Conservation (phyloP, 2,329 filamentous ascomycete genomes). For the Huntiella savannae region DNA sequence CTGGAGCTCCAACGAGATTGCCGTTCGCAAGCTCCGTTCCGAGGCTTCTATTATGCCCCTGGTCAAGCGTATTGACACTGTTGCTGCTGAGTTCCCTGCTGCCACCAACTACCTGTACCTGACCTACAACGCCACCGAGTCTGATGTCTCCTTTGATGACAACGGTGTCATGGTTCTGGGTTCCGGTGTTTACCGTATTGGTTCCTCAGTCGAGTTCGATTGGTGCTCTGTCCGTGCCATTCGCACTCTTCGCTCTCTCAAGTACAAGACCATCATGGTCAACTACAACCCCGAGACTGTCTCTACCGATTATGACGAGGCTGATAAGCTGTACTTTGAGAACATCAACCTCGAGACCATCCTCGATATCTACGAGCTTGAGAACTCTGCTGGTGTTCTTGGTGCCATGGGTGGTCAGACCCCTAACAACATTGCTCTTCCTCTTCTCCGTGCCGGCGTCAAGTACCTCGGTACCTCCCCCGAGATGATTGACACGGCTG, state of each 20-base stretch:
- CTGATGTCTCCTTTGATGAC: conserved; percentile 70
- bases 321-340: conserved; percentile 88
- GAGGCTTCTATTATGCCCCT: conserved; percentile 73
- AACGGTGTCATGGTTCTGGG: conserved; percentile 91
- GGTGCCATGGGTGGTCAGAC: conserved; percentile 96
- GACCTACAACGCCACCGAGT: conserved; percentile 81
- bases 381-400: conserved; percentile 65
- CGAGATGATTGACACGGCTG: conserved; percentile 95
- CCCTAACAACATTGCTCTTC: conserved; percentile 91
- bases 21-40: conserved; percentile 65
- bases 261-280: conserved; percentile 90
- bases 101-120: conserved; percentile 92
- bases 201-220: conserved; percentile 95
- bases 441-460: conserved; percentile 71
- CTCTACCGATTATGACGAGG: conserved; percentile 81
- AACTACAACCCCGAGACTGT: conserved; percentile 89
- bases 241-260: conserved; percentile 64
- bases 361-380: conserved; percentile 81
- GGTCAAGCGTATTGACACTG: conserved; percentile 97
- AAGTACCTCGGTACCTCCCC: conserved; percentile 90
- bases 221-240: conserved; percentile 96
- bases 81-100: conserved; percentile 88
- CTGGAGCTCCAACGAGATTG: conserved; percentile 85
- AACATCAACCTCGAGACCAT: conserved; percentile 83
- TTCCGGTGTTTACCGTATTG: conserved; percentile 91